phyloP scores from a whole-genome alignment of 768 basidiomycete species.

The Pholiota molesta region DNA sequence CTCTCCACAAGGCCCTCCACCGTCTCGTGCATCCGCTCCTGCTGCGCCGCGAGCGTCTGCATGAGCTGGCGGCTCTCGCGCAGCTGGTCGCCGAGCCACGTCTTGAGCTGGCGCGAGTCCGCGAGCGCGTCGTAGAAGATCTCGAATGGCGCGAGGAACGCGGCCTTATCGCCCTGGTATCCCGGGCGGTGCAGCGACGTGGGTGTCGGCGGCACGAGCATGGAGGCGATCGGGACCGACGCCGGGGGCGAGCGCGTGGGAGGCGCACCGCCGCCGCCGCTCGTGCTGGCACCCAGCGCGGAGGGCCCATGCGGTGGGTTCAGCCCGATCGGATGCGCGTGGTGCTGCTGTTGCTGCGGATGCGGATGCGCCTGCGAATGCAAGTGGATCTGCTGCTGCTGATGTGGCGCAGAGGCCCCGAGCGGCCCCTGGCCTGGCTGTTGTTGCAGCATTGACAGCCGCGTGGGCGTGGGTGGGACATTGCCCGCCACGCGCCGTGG shows the following conservation, averaged over 20 bases:
- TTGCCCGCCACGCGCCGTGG: constrained; percentile 54
- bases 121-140: constrained; percentile 83
- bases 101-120: constrained; percentile 78
- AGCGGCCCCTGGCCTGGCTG: background rate
- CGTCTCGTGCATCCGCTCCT: constrained; percentile 62
- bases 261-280: constrained; percentile 28
- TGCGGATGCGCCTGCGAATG: constrained; percentile 3
- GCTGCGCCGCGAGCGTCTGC: constrained; percentile 55
- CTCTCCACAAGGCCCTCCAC: constrained; percentile 67
- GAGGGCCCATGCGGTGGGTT: background rate
- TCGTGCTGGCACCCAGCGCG: constrained; percentile 23
- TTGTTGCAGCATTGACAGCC: constrained; percentile 46
- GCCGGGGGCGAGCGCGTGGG: constrained; percentile 51
- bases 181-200: constrained; percentile 63
- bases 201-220: constrained; percentile 70
- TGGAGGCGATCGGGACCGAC: constrained; percentile 68
- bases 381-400: constrained; percentile 11
- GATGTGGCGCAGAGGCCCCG: constrained; percentile 8
- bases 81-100: constrained; percentile 76
- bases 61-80: constrained; percentile 61
- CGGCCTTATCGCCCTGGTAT: constrained; percentile 65
- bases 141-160: constrained; percentile 84
- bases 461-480: constrained; percentile 75
- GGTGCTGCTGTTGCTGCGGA: constrained; percentile 1
- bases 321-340: background rate